Evolutionary conservation across 805 yeast species (phyloP), one percentile per base, ranked within the genome.

Genomic region (Vanderwaltozyma verrucispora): DNA sequence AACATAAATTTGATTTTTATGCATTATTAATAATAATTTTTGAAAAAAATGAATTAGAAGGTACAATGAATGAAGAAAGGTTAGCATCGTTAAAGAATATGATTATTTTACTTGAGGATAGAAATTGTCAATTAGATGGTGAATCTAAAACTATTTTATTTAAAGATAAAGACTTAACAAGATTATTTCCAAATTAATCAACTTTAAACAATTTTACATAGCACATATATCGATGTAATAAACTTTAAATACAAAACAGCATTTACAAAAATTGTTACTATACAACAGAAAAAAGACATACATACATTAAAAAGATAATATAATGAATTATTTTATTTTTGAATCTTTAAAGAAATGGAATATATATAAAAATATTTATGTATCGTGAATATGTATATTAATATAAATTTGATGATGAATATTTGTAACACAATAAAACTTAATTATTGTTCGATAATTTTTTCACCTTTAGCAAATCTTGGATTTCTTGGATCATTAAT

Each of bases 401-500:
- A 18, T 30, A 28, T 28, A 7, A 16, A 14, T 17, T 10, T 28
- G 16, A 16, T 21, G 6, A n/a, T n/a, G n/a, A n/a, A n/a, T n/a
- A n/a, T 23, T 9, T 27, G 10, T 14, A 27, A 27, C 15, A 9
- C 15, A 27, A 27, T 15, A 28, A 5, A 13, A 16, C 16, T 28
- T 28, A 15, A 15, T 28, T 28, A 28, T 21, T 21, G 23, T 44
- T 66, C 68, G 31, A 64, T 63, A 33, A 65, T 60, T 48, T 71
- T 70, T 54, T 68, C 77, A 56, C 75, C 76, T 51, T 65, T 66
- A 48, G 70, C 69, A 62, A 84, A 82, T 70, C 94, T 80, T 66
- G 96, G 96, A 72, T 86, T 86, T 74, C 95, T 83, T 70, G 96
- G 95, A 68, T 86, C 95, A 65, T 86, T 85, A 67, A 79, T 76